Conservation (phyloP, 441 rosid species). For the Bocquillonia castaneifolia region DNA sequence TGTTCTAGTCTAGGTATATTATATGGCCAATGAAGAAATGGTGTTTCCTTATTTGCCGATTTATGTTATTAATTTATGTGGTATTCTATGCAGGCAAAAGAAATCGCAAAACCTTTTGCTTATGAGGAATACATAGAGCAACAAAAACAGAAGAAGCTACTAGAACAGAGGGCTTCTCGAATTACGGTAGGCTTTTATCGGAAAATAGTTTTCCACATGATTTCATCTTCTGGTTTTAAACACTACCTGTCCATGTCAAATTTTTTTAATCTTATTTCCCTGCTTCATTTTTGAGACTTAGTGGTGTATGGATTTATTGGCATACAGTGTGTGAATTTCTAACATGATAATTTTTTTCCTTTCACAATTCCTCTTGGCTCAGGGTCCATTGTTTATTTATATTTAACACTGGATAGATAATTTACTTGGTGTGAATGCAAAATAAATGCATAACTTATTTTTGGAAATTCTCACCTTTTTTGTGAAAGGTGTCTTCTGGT, state of each 20-base stretch:
- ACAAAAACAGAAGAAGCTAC: constrained; percentile 58
- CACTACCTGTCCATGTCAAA: not conserved
- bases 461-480: not conserved
- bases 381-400: not conserved
- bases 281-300: not conserved
- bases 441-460: not conserved
- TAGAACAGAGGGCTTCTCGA: constrained; percentile 42
- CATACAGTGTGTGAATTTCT: not conserved
- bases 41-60: not conserved
- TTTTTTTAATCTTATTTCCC: not conserved
- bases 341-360: not conserved
- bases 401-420: not conserved
- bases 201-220: not conserved
- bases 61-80: not conserved
- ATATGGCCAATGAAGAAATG: too few species aligned
- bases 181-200: constrained; percentile 56
- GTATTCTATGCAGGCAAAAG: constrained; percentile 49
- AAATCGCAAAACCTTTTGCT: constrained; percentile 61
- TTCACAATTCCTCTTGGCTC: not conserved
- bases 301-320: not conserved
- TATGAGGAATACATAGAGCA: constrained; percentile 57
- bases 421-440: not conserved
- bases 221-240: not conserved
- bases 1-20: too few species aligned
- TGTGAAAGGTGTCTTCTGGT: not conserved